Evolutionary conservation across 2,329 filamentous ascomycete genomes (phyloP).

Genomic region (Aspergillus felis): DNA sequence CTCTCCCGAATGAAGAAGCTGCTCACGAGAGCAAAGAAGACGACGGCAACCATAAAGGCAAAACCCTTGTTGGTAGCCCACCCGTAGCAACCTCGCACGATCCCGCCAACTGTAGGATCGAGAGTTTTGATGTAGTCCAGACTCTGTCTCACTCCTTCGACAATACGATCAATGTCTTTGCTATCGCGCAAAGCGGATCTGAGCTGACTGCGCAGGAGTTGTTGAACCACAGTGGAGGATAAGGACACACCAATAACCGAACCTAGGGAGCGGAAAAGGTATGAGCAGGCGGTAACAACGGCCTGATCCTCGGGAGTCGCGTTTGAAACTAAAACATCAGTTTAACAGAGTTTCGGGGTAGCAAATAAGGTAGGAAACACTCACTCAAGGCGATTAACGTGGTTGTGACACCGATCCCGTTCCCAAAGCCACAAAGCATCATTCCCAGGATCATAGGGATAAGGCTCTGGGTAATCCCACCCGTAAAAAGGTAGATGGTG

Average conservation of each 20-base stretch:
- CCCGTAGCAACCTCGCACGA: slow-evolving; percentile 66
- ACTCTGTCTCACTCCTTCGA: slow-evolving; percentile 65
- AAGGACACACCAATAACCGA: slow-evolving; percentile 65
- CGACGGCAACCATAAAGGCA: slow-evolving; percentile 47
- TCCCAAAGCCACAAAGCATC: slow-evolving; percentile 51
- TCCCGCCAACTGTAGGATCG: slow-evolving; percentile 53
- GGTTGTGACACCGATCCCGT: slow-evolving; percentile 63
- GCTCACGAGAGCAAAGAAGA: slow-evolving; percentile 45
- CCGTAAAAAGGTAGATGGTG: slow-evolving; percentile 56
- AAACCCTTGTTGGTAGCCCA: slow-evolving; percentile 52
- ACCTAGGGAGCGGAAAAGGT: slow-evolving; percentile 73
- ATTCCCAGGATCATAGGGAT: slow-evolving; percentile 56
- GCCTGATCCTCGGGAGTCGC: slow-evolving; percentile 64
- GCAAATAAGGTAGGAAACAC: slow-evolving; percentile 14
- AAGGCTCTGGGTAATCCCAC: slow-evolving; percentile 48
- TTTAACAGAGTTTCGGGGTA: slow-evolving; percentile 3
- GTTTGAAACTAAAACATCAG: slow-evolving; percentile 57
- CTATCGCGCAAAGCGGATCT: slow-evolving; percentile 51
- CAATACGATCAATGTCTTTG: slow-evolving; percentile 61
- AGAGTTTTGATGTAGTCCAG: slow-evolving; percentile 65
- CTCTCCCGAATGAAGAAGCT: slow-evolving; percentile 56
- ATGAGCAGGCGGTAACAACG: slow-evolving; percentile 72
- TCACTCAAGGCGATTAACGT: slow-evolving; percentile 64
- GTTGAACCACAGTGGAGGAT: slow-evolving; percentile 67
- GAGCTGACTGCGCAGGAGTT: slow-evolving; percentile 58